phyloP scores from a whole-genome alignment of 176 grass and related monocot species.

The Elaeis guineensis region DNA sequence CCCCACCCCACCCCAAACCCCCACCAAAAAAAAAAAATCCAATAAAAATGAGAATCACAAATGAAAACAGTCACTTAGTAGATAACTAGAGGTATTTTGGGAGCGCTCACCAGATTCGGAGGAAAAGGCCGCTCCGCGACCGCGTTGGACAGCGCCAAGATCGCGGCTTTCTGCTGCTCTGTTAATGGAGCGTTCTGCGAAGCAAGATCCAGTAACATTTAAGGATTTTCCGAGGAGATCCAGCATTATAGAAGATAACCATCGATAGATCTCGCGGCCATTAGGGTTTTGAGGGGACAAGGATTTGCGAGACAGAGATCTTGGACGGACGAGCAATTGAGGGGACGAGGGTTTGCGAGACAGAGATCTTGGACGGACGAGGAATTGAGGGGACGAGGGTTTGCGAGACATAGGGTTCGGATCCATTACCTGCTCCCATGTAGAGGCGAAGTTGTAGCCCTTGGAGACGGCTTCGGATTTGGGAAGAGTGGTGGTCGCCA shows the following conservation, averaged over 20 bases:
- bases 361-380: too few species aligned
- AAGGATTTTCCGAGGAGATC: conserved; percentile 9
- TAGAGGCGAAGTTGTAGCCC: conserved; percentile 84
- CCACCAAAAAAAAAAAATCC: background rate
- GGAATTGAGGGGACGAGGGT: too few species aligned
- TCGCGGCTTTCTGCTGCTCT: conserved; percentile 85
- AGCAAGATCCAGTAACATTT: conserved; percentile 5
- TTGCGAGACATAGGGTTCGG: too few species aligned
- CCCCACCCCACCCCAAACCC: too few species aligned
- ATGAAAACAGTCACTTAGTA: background rate
- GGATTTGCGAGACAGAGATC: background rate
- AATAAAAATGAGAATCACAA: background rate
- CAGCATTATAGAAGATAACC: conserved; percentile 4
- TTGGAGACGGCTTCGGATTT: conserved; percentile 75
- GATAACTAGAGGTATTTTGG: too few species aligned
- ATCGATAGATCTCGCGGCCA: conserved; percentile 9
- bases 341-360: background rate
- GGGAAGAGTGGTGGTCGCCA: conserved; percentile 36
- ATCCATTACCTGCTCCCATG: conserved; percentile 75
- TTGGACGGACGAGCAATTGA: background rate
- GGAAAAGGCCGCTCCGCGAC: conserved; percentile 72
- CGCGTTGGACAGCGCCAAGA: conserved; percentile 70
- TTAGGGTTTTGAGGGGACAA: background rate
- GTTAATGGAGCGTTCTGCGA: conserved; percentile 74
- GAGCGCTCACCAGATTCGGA: conserved; percentile 55